Conservation (phyloP, 208 protist genomes). For the Leishmania gerbilli region DNA sequence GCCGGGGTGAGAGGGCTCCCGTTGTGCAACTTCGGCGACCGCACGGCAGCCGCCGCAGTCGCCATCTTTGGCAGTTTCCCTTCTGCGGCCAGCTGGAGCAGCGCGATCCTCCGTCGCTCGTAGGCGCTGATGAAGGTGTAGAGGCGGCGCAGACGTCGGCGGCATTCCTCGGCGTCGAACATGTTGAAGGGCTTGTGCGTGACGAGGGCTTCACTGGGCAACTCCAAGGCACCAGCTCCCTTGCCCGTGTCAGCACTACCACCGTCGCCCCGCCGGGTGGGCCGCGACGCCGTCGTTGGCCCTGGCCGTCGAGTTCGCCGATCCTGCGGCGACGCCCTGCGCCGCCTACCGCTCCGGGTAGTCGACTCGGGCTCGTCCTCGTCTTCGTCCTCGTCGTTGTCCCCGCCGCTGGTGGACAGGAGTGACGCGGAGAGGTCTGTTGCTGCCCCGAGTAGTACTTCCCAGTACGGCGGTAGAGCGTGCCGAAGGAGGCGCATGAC, state of each 20-base stretch:
- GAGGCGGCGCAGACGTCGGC: conserved; percentile 52
- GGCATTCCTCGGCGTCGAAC: conserved; percentile 61
- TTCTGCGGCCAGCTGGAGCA: conserved; percentile 19
- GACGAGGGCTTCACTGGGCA: conserved; percentile 10
- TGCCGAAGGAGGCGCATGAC: conserved; percentile 28
- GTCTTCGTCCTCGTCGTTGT: conserved; percentile 14
- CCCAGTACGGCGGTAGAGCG: conserved; percentile 35
- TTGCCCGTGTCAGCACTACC: neutral
- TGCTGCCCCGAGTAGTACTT: conserved; percentile 30
- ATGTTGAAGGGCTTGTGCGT: conserved; percentile 45
- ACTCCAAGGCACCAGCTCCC: neutral
- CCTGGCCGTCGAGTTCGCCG: neutral
- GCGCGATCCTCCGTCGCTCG: conserved; percentile 26
- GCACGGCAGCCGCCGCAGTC: neutral
- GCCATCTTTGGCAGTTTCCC: conserved; percentile 15
- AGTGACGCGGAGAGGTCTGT: conserved; percentile 8
- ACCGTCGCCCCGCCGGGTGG: neutral
- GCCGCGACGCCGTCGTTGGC: neutral
- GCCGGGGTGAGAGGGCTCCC: neutral
- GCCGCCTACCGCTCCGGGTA: neutral
- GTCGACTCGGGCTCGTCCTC: neutral
- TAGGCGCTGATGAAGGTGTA: conserved; percentile 50
- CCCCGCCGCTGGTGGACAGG: neutral
- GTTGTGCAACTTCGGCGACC: neutral
- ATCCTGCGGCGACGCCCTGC: neutral